A percentile compares a stretch with the other conserved stretches of the same genome.
These are phyloP conservation scores for Neurospora crassa DNA, from an alignment of 2,329 filamentous ascomycete species.

Conservation along the genomic window DNA sequence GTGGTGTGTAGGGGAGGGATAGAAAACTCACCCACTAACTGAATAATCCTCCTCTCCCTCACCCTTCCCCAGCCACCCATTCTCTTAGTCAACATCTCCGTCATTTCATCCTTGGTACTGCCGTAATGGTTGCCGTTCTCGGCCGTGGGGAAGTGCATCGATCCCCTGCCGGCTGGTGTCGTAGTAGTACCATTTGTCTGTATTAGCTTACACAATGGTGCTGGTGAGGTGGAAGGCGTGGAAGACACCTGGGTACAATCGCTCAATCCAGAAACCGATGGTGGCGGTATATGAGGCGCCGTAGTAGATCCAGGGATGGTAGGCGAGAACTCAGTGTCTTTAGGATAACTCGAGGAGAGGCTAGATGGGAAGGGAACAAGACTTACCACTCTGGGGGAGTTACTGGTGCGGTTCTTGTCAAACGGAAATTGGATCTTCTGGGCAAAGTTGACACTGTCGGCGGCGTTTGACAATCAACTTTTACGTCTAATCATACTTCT, in stretches of 20 bases:
- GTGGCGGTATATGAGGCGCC: conserved; percentile 15
- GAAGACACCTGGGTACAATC: conserved; percentile 14
- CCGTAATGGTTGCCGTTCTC: conserved; percentile 11
- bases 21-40: conserved; percentile 11
- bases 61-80: conserved; percentile 11
- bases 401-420: conserved; percentile 10
- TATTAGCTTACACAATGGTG: conserved; percentile 13
- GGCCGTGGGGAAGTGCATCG: conserved; percentile 13
- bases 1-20: neutral
- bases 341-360: neutral
- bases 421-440: conserved; percentile 13
- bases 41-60: conserved; percentile 10
- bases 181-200: conserved; percentile 17
- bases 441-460: conserved; percentile 16
- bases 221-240: conserved; percentile 16
- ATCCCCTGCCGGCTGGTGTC: conserved; percentile 16
- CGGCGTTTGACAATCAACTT: neutral
- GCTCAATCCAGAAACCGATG: conserved; percentile 16
- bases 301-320: conserved; percentile 15
- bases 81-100: conserved; percentile 10
- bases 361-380: neutral
- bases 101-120: conserved; percentile 11
- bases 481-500: neutral
- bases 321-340: neutral
- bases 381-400: conserved; percentile 9